phyloP scores from a whole-genome alignment of 176 grass and related monocot species.

The Chrysopogon serrulatus region DNA sequence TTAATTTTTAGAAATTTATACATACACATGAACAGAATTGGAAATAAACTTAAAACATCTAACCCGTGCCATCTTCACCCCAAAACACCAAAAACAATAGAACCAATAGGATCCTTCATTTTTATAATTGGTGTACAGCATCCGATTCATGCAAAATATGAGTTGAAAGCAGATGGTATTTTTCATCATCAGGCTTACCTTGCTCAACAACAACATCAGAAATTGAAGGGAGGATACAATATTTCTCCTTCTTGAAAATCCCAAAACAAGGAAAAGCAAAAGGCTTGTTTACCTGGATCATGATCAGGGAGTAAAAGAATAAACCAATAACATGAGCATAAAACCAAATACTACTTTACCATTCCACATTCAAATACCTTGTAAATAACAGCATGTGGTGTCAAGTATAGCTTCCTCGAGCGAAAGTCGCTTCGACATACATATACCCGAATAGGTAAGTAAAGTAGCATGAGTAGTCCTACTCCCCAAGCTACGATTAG shows the following conservation, averaged over 20 bases:
- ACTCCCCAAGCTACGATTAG: slow-evolving; percentile 63
- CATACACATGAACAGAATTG: neutral
- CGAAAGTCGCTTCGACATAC: slow-evolving; percentile 27
- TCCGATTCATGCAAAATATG: neutral
- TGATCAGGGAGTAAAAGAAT: neutral
- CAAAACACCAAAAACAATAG: neutral
- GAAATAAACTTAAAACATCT: neutral
- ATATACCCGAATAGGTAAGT: slow-evolving; percentile 52
- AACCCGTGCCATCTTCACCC: neutral
- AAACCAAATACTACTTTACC: neutral
- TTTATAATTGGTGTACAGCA: neutral
- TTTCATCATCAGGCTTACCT: slow-evolving; percentile 11
- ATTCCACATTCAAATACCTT: slow-evolving; percentile 36
- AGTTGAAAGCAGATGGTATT: neutral
- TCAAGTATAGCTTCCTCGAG: slow-evolving; percentile 58
- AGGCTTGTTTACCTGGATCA: slow-evolving; percentile 48
- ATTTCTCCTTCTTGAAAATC: slow-evolving; percentile 54
- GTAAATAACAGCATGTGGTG: slow-evolving; percentile 55
- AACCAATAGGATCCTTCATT: neutral
- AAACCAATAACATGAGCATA: neutral
- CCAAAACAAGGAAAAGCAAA: slow-evolving; percentile 54
- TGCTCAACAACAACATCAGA: slow-evolving; percentile 66
- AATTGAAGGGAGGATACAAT: slow-evolving; percentile 54
- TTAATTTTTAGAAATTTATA: neutral
- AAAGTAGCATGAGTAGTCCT: slow-evolving; percentile 60